phyloP scores from a whole-genome alignment of 73 alveolate genomes.

The Paramecium sexaurelia region DNA sequence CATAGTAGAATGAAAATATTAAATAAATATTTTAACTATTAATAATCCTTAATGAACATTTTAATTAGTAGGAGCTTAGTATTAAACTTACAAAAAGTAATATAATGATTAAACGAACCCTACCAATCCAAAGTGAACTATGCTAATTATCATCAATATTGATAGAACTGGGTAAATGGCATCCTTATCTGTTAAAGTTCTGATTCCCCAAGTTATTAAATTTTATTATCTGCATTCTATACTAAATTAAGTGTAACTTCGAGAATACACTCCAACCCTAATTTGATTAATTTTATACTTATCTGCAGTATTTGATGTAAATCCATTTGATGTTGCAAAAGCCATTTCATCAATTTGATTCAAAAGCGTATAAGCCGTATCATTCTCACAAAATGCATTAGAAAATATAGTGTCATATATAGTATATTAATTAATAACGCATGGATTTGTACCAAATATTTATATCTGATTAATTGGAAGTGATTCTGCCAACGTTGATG shows the following conservation, averaged over 20 bases:
- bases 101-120: conserved; percentile 1
- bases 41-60: not conserved
- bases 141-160: not conserved
- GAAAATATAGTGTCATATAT: conserved; percentile 14
- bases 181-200: not conserved
- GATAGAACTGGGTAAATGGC: not conserved
- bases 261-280: conserved; percentile 11
- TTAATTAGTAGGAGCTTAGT: not conserved
- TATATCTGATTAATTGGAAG: not conserved
- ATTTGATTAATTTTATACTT: not conserved
- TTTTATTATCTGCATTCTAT: conserved; percentile 15
- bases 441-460: not conserved
- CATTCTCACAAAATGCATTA: conserved; percentile 24
- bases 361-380: not conserved
- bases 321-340: conserved; percentile 19
- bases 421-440: not conserved
- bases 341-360: not conserved
- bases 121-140: not conserved
- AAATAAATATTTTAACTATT: not conserved
- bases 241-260: not conserved
- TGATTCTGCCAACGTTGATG: not conserved
- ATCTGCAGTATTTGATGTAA: conserved; percentile 27
- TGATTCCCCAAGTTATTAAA: conserved; percentile 9
- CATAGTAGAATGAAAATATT: conserved; percentile 17
- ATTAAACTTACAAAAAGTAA: conserved; percentile 21